Base-by-base conservation (phyloP, 176 grass and related monocot genomes). In the Eleusine coracana region DNA sequence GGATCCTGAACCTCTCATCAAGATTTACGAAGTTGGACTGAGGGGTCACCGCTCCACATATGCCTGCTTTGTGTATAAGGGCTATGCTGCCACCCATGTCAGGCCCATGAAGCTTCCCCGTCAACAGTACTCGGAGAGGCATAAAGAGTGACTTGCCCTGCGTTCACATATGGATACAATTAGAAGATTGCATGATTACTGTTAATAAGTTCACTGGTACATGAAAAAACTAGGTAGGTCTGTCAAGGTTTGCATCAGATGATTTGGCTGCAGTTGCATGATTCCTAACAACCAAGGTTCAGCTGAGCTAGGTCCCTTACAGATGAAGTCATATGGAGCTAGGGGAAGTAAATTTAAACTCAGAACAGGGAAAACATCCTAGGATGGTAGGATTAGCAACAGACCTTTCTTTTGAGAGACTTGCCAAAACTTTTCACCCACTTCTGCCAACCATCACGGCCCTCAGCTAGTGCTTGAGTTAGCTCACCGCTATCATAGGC, bases 341-440 rank as follows among this genome's bases (percentile, higher is more conserved):
- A 6, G 14, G 65, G 36, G 28, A 11, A 38, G 54, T 17, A 39
- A 79, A 77, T 45, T 12, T 40, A 79, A 77, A 84, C 55, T 58
- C 45, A 89, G 64, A 84, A 60, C 31, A 73, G 46, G 15, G 29
- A 70, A 42, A 39, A 56, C 1, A 13, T 12, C 18, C 18, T 58
- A 56, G 23, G 18, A 70, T 76, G 18, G 50, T 25, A 56, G 37
- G 37, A 69, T 62, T 62, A 27, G 45, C 1, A 66, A 87, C 82
- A 56, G 25, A 92, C 93, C 92, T 98, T 93, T 65, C 89, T 88
- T 70, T 93, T 93, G 21, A 90, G 87, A 44, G 89, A 82, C 82
- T 98, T 96, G 73, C 91, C 91, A 85, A 95, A 98, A 87, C 71
- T 55, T 88, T 92, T 95, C 66, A 95, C 92, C 92, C 93, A 98